A percentile compares a stretch with the other conserved stretches of the same genome.
phyloP scores from a whole-genome alignment of 2,329 filamentous ascomycete genomes.

The Ceratocystis ficicola region DNA sequence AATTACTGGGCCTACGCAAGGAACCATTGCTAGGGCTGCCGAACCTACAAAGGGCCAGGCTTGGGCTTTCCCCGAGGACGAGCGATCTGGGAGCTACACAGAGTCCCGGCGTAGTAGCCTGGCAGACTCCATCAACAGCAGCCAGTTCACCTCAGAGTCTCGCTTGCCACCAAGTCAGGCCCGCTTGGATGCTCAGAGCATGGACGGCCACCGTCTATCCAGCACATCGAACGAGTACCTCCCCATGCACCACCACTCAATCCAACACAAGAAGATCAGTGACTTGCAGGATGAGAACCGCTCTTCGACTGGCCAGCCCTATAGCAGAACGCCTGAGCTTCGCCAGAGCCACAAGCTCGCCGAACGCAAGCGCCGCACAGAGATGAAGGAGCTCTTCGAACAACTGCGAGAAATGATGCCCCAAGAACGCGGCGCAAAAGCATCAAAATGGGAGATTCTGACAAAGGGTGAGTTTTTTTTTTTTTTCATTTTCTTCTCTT shows the following conservation, averaged over 20 bases:
- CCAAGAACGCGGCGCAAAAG: conserved; percentile 69
- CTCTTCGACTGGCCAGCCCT: conserved; percentile 52
- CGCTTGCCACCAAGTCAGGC: conserved; percentile 59
- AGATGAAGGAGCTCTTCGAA: conserved; percentile 83
- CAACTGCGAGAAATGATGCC: conserved; percentile 66
- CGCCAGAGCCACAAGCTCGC: conserved; percentile 76
- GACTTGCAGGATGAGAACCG: conserved; percentile 49
- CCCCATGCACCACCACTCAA: conserved; percentile 57
- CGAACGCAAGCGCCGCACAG: conserved; percentile 68
- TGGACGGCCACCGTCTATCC: conserved; percentile 37
- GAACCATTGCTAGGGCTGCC: conserved; percentile 54
- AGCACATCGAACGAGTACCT: conserved; percentile 44
- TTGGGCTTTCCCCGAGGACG: conserved; percentile 71
- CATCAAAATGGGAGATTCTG: conserved; percentile 80
- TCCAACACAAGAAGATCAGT: conserved; percentile 61
- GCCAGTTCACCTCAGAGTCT: conserved; percentile 65
- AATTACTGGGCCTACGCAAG: conserved; percentile 58
- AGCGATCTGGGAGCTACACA: conserved; percentile 35
- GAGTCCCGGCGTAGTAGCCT: conserved; percentile 62
- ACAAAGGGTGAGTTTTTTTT: conserved; percentile 54
- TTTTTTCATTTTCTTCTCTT: not conserved
- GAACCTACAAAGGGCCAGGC: conserved; percentile 72
- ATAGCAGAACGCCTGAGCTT: conserved; percentile 70
- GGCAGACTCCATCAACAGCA: conserved; percentile 66
- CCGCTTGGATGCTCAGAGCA: conserved; percentile 47